phyloP scores from a whole-genome alignment of 345 rosid species.

The Nasturtium officinale region DNA sequence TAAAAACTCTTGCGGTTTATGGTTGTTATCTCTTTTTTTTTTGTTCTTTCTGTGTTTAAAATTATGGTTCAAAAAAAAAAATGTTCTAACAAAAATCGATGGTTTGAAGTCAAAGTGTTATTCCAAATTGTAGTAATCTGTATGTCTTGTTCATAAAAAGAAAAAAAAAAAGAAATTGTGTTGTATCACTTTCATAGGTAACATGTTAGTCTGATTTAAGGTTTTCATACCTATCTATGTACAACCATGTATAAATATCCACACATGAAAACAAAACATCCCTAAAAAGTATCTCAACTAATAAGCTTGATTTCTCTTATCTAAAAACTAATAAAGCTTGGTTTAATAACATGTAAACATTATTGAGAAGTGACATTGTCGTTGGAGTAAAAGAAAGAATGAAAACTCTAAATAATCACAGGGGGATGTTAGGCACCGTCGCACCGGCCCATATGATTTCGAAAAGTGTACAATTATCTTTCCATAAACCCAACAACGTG shows the following conservation, averaged over 20 bases:
- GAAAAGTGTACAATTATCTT: background rate
- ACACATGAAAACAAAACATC: background rate
- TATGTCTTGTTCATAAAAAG: too few species aligned
- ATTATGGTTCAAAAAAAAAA: too few species aligned
- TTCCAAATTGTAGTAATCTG: too few species aligned
- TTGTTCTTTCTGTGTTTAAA: too few species aligned
- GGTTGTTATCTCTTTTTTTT: too few species aligned
- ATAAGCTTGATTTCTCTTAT: too few species aligned
- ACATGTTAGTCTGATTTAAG: background rate
- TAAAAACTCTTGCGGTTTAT: background rate
- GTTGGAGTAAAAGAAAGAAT: slow-evolving; percentile 5
- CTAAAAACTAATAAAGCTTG: background rate
- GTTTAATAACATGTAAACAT: background rate
- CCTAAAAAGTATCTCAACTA: background rate
- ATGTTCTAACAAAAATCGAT: too few species aligned
- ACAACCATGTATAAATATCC: background rate
- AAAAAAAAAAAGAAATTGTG: background rate
- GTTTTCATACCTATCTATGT: background rate
- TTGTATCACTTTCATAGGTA: background rate
- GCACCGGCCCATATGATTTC: slow-evolving; percentile 12
- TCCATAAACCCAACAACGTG: slow-evolving; percentile 4
- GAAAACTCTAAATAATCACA: slow-evolving; percentile 8
- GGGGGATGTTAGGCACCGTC: slow-evolving; percentile 31
- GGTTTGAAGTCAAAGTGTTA: too few species aligned
- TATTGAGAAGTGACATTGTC: background rate